Base-by-base conservation (phyloP, 306 rosid species). In the Vigna mungo region DNA sequence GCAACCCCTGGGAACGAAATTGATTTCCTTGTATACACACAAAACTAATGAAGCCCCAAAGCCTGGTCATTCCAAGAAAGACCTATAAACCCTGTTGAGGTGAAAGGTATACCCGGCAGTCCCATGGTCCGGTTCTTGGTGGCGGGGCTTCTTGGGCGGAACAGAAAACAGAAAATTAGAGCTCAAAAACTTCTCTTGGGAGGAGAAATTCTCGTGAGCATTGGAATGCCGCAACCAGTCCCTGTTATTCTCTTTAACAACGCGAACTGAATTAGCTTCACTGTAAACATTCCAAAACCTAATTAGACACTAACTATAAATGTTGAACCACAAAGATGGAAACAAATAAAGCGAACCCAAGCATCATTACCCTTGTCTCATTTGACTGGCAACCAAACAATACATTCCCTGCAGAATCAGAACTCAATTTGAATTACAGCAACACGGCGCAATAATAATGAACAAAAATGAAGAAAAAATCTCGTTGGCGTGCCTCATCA, bases 131-230 rank as follows among this genome's bases (percentile, higher is more conserved):
- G 71, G 78, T 77, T 82, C 86, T 63, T 60, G 54, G 13, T 67
- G 68, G 16, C 52, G 43, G 75, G 97, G 91, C 30, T 85, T 95
- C 36, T 90, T 91, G 30, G 89, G 64, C 27, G 91, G 84, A 74
- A 84, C 69, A 44, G 96, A 88, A 78, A 74, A 86, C 8, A 92
- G 85, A 63, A 95, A 88, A 78, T 86, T 86, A 18, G 97, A 95
- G 77, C 80, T 79, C 81, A 90, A 77, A 75, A 85, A 81, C 39
- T 83, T 81, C 68, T 77, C 68, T 44, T 88, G 97, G 79, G 68
- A 70, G 2, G 89, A 84, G 88, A 92, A 95, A 81, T 87, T 84
- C 9, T 85, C 71, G 17, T 85, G 93, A 34, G 92, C 90, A 27
- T 82, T 83, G 25, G 82, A 69, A 80, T 95, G 99, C 55, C 85